These are phyloP conservation scores for Grosmannia penicillata DNA, from an alignment of 2,329 filamentous ascomycete species.

Conservation along the genomic window DNA sequence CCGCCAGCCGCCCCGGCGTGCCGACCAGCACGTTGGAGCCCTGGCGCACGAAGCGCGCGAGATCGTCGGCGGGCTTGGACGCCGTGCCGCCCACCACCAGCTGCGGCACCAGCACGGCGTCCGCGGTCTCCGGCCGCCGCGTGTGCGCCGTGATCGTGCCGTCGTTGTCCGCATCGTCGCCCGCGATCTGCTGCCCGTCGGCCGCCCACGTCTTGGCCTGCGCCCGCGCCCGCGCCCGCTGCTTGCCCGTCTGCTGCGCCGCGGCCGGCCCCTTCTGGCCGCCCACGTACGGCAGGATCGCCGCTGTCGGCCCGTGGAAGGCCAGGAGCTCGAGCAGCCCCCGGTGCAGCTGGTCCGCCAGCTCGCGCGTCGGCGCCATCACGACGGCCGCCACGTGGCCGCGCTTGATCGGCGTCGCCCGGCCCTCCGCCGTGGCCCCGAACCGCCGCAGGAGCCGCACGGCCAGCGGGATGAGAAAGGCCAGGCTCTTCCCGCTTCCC, in stretches of 20 bases:
- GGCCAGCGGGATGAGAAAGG: constrained; percentile 66
- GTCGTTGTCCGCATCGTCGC: constrained; percentile 5
- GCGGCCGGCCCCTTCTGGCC: neutral
- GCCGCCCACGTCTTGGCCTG: neutral
- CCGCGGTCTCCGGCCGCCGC: constrained; percentile 25
- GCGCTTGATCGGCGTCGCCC: constrained; percentile 59
- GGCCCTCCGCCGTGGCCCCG: neutral
- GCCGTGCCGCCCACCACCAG: constrained; percentile 66
- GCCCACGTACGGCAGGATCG: constrained; percentile 35
- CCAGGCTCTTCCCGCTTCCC: constrained; percentile 78
- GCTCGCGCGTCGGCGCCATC: constrained; percentile 82
- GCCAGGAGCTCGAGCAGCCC: constrained; percentile 63
- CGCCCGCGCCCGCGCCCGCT: constrained; percentile 12
- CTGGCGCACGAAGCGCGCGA: constrained; percentile 68
- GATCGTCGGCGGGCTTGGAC: constrained; percentile 66
- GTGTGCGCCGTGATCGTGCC: neutral
- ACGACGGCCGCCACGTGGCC: constrained; percentile 86
- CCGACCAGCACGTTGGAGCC: constrained; percentile 83
- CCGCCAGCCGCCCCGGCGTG: constrained; percentile 73
- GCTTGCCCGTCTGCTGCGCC: neutral
- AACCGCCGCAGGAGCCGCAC: constrained; percentile 61
- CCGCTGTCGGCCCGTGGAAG: constrained; percentile 71
- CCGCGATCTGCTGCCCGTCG: constrained; percentile 9
- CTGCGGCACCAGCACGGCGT: constrained; percentile 60
- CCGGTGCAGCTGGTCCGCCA: constrained; percentile 78